Base-by-base conservation (phyloP, 768 basidiomycete species). In the Tylopilus vinaceipallidus region DNA sequence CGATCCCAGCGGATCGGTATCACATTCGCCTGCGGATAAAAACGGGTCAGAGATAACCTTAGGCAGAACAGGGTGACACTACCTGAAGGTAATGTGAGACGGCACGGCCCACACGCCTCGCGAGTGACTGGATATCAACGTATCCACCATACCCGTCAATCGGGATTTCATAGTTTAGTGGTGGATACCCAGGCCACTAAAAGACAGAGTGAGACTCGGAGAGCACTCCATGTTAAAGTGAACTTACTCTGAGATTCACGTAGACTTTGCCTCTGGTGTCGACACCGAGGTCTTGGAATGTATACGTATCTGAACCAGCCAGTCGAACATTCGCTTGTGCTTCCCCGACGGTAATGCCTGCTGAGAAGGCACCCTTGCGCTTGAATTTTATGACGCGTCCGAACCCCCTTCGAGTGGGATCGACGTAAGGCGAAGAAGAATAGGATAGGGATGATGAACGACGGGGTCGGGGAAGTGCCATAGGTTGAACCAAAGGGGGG, bases 11-110 rank as follows among this genome's bases (percentile, higher is more conserved):
- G 75, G 52, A 87, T 76, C 22, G 85, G 84, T 58, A 88, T 81
- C 49, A 78, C 75, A 63, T 87, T 86, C 9, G 82, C 76, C 86
- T 88, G 56, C 40, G 40, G 27, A 55, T 40, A 42, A 23, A 32
- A 49, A 30, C 22, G 32, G 42, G 42, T 61, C 33, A 57, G 56
- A 39, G 37, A 47, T 26, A 38, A 38, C 34, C 20, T 45, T 42
- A 26, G 42, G 49, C 7, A n/a, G 20, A 47, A 40, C 37, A 42
- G 49, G 50, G 35, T 35, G 45, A 39, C 45, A 61, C 62, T 60
- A 80, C 86, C 78, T 88, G 84, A 47, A 89, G 74, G 65, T 85
- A 89, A 62, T 89, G 87, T 42, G 84, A 75, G 65, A 83, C 84
- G 41, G 84, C 85, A 54, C 87, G 75, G 14, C 81, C 81, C 41